Evolutionary conservation across 306 rosid genomes (phyloP).

Genomic region (Senna tora): DNA sequence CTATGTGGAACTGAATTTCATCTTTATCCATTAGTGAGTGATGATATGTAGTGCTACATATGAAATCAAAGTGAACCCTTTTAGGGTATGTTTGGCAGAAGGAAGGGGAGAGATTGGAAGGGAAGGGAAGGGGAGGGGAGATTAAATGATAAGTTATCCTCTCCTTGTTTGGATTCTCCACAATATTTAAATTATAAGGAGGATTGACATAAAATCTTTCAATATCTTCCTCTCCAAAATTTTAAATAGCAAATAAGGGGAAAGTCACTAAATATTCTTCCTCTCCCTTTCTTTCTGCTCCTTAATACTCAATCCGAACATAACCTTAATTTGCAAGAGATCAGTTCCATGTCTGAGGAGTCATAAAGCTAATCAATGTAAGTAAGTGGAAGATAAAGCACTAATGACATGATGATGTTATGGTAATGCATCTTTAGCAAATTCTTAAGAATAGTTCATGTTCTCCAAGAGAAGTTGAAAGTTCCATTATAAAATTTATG

Average conservation of each 20-base stretch:
- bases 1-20: not conserved
- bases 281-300: too few species aligned
- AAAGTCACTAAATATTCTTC: too few species aligned
- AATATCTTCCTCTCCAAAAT: too few species aligned
- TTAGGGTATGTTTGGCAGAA: too few species aligned
- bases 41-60: not conserved
- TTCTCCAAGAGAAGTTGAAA: not conserved
- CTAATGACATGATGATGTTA: not conserved
- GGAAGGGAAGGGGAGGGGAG: too few species aligned
- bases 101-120: too few species aligned
- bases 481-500: slow-evolving; percentile 12
- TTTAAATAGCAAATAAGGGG: too few species aligned
- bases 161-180: too few species aligned
- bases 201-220: too few species aligned
- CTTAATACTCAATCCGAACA: too few species aligned
- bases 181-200: too few species aligned
- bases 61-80: slow-evolving; percentile 10
- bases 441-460: not conserved
- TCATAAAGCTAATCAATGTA: not conserved
- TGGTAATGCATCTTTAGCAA: not conserved
- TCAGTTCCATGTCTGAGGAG: slow-evolving; percentile 6
- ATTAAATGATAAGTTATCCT: too few species aligned
- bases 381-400: not conserved
- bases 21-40: not conserved
- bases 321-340: not conserved